Evolutionary conservation across 768 basidiomycete genomes (phyloP), one percentile per base, ranked within the genome.

Genomic region (Phanerochaete carnosa): DNA sequence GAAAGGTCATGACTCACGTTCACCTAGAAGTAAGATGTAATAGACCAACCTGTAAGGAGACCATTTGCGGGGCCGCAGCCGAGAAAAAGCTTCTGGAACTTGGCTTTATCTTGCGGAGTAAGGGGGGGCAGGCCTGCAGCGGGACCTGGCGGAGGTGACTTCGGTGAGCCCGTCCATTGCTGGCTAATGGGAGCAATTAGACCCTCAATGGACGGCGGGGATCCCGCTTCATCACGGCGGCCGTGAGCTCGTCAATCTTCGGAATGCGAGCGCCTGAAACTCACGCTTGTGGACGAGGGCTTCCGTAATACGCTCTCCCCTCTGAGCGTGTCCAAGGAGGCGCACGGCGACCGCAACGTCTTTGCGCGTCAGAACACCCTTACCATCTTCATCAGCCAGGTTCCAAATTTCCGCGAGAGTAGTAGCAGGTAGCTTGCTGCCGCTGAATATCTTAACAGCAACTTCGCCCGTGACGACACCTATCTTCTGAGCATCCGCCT

Each of bases 391-490:
- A 78, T 99, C 97, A 53, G 94, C 88, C 60, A 98, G 77, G 61
- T 79, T 83, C 96, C 97, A 99, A 64, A 99, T 89, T 76, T 97
- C 93, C 47, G 95, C 93, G 63, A 99, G 86, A 35, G 83, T 81
- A 19, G 82, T 77, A 9, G 93, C 87, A 39, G 85, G 76, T 62
- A 98, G 84, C 69, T 90, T 88, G 56, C 95, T 89, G 59, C 91
- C 89, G 61, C 85, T 80, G 68, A 98, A 94, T 61, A 95, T 80
- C 70, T 83, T 85, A 71, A 97, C 88, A 55, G 95, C 97, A 67
- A 89, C 86, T 64, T 96, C 94, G 68, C 95, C 95, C 16, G 92
- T 92, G 71, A 96, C 77, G 64, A 93, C 84, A 45, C 92, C 92
- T 59, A 89, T 80, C 72, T 89, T 89, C 75, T 92, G 84, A 2